Conservation (phyloP, 306 rosid species). For the Quercus robur region DNA sequence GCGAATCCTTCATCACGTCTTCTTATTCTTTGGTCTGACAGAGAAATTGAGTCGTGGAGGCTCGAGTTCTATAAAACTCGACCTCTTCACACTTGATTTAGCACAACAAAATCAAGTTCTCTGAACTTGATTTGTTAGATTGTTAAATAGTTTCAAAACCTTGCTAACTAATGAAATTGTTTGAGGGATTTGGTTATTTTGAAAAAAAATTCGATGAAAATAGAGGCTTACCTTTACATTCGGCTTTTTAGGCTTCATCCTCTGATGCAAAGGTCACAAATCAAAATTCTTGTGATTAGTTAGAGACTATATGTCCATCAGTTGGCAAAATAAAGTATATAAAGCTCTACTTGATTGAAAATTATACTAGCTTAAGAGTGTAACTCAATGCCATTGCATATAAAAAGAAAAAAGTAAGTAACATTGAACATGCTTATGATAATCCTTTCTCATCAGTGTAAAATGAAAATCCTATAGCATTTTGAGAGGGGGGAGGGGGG, state of each 20-base stretch:
- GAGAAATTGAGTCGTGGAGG: too few relatives aligned
- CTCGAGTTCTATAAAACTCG: too few relatives aligned
- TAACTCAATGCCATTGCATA: conserved; percentile 5
- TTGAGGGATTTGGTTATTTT: too few relatives aligned
- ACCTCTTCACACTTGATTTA: too few relatives aligned
- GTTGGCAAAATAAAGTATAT: conserved; percentile 44
- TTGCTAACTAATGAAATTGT: too few relatives aligned
- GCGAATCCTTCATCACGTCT: too few relatives aligned
- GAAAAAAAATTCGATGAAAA: background rate
- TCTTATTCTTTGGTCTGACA: too few relatives aligned
- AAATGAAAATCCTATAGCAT: conserved; percentile 63
- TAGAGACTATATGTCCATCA: conserved; percentile 58
- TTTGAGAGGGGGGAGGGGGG: background rate
- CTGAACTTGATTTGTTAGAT: too few relatives aligned
- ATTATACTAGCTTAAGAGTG: background rate
- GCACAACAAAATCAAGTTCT: too few relatives aligned
- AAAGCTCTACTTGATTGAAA: conserved; percentile 16
- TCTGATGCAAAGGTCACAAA: conserved; percentile 79
- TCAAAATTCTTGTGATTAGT: conserved; percentile 82
- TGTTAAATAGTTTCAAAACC: too few relatives aligned
- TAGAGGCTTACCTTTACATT: conserved; percentile 61
- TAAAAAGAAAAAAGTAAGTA: conserved; percentile 22
- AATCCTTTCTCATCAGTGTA: conserved; percentile 62
- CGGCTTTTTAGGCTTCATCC: conserved; percentile 81
- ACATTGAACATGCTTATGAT: conserved; percentile 84